A percentile compares a stretch with the other conserved stretches of the same genome.
These are phyloP conservation scores for Kwoniella sp. DNA, from an alignment of 768 basidiomycete species.

Conservation along the genomic window DNA sequence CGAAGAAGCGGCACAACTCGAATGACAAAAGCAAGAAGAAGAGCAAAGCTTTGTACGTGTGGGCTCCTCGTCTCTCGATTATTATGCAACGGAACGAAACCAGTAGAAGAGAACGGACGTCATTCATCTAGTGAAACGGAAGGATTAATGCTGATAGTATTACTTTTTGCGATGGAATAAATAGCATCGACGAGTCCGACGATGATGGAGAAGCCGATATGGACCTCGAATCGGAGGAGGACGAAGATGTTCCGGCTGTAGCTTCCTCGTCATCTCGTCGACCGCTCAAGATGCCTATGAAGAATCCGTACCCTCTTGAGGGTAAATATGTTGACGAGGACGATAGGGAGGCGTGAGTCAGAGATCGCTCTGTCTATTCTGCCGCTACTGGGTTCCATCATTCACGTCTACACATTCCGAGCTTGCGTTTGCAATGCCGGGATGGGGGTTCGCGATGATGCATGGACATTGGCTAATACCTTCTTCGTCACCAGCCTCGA, in stretches of 20 bases:
- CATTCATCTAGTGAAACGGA: too few species aligned
- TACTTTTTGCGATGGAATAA: too few species aligned
- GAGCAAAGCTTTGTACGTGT: conserved; percentile 43
- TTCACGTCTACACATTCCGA: too few species aligned
- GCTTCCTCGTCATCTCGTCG: conserved; percentile 10
- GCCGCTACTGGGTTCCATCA: too few species aligned
- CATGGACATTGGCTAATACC: neutral
- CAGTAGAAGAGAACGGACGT: neutral
- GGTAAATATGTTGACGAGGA: conserved; percentile 84
- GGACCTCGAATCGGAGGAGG: conserved; percentile 59
- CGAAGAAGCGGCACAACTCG: conserved; percentile 20
- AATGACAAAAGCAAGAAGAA: conserved; percentile 68
- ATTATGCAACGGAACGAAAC: neutral
- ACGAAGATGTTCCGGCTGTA: conserved; percentile 58
- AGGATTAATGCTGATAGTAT: too few species aligned
- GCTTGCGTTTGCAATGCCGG: too few species aligned
- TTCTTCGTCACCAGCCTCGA: conserved; percentile 64
- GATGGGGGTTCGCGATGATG: too few species aligned
- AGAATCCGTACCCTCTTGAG: conserved; percentile 83
- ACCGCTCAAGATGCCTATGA: conserved; percentile 51
- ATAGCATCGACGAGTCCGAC: conserved; percentile 40
- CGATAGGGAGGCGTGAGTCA: conserved; percentile 75
- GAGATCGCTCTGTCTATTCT: neutral
- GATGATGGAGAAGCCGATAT: conserved; percentile 60
- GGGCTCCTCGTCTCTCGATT: neutral